Conservation (phyloP, 139 green algal species). For the Chlorella sp. region DNA sequence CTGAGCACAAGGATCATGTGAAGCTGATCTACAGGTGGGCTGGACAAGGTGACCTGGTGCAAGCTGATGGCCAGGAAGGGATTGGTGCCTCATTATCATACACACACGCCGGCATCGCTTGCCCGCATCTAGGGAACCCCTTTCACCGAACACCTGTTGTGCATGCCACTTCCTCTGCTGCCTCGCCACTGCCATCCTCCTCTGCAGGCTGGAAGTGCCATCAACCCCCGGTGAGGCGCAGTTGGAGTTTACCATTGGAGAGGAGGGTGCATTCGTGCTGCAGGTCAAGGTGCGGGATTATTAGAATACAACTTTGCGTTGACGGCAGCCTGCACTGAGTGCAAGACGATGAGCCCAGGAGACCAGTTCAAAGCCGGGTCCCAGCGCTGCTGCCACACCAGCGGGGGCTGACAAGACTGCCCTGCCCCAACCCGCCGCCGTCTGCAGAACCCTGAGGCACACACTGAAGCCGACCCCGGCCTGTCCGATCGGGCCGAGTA, state of each 20-base stretch:
- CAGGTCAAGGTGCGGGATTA: constrained; percentile 48
- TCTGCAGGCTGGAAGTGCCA: constrained; percentile 39
- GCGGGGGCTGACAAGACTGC: too few relatives aligned
- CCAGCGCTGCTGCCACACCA: too few relatives aligned
- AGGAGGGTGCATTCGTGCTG: constrained; percentile 42
- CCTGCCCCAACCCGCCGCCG: neutral
- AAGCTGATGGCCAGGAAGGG: too few relatives aligned
- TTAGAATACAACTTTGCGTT: too few relatives aligned
- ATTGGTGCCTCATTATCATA: too few relatives aligned
- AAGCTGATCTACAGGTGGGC: constrained; percentile 58
- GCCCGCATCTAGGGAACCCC: too few relatives aligned
- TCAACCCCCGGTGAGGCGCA: constrained; percentile 47
- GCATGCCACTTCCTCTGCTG: neutral
- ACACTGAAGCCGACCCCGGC: constrained; percentile 25
- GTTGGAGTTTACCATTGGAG: constrained; percentile 46
- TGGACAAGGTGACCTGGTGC: too few relatives aligned
- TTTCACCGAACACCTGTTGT: too few relatives aligned
- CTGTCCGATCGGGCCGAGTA: constrained; percentile 52
- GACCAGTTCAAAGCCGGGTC: too few relatives aligned
- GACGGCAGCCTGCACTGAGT: too few relatives aligned
- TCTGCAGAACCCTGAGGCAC: constrained; percentile 27
- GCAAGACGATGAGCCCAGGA: too few relatives aligned
- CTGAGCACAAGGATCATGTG: constrained; percentile 7
- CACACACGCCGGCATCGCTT: too few relatives aligned
- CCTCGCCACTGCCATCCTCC: neutral